Evolutionary conservation across 108 stramenopile genomes (phyloP), one percentile per base, ranked within the genome.

Genomic region (Seminavis robusta): DNA sequence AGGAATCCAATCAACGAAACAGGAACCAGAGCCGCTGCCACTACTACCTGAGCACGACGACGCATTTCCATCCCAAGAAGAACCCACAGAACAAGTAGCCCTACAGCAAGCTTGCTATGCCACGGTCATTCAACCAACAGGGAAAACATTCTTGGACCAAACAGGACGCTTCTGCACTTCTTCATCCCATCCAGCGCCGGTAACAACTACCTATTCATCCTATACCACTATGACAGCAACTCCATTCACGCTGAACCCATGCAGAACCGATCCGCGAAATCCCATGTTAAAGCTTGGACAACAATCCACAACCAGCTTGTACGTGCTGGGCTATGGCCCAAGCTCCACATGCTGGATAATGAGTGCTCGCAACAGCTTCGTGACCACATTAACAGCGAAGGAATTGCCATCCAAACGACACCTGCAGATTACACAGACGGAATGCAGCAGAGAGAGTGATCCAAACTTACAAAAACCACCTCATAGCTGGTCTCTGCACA

Each of bases 391-490:
- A 8, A 11, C 33, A 30, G 45, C 5, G 3, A 72, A 15, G 26
- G 43, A 29, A 53, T 64, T 30, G 26, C 52, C 19, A 61, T 68
- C 27, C 73, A 80, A 48, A 29, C 71, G 17, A 56, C 47, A 15
- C 72, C 79, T 50, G 62, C 79, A 9, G 34, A 53, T 20, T 36
- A 32, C 67, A 63, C 39, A 41, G 63, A 36, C 33, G 49, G 19
- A 80, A 81, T 63, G 49, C 59, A n/a, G 80, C 80, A 4, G 72
- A 81, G 41, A 47, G 69, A 0, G 76, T 73, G 16, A 80, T 80
- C 13, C 49, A 42, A 7, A 80, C 74, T 10, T 80, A 62, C 56
- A 71, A 76, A 47, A 54, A 61, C 11, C 73, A 74, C 51, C 72
- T 75, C 56, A 69, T 80, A 40, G 61, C 70, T 38, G 54, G 52